These are phyloP conservation scores for Aspergillus quadrilineatus DNA, from an alignment of 2,329 filamentous ascomycete genomes.

Conservation along the genomic window DNA sequence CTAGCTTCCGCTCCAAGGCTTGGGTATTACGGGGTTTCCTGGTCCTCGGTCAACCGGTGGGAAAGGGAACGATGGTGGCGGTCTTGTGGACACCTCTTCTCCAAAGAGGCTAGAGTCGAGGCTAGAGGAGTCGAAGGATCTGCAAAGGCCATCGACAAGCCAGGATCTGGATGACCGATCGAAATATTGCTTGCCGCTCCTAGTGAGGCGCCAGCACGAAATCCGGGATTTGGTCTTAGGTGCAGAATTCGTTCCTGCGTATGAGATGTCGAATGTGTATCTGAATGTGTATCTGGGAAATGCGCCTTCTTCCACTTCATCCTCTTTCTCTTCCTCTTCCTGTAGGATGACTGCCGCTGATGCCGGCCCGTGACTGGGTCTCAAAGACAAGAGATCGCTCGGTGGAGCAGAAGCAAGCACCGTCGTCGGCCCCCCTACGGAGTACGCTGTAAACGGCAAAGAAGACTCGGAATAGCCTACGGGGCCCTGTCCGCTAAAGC, in stretches of 20 bases:
- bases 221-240: background rate
- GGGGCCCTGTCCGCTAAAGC: background rate
- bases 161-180: background rate
- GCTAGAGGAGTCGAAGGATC: background rate
- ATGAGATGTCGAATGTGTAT: constrained; percentile 14
- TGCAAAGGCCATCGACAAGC: background rate
- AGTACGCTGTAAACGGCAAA: background rate
- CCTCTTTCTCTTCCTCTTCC: background rate
- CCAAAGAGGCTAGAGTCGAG: background rate
- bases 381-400: background rate
- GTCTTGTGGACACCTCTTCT: background rate
- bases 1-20: background rate
- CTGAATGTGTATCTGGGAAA: background rate
- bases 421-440: background rate
- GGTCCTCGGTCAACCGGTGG: background rate
- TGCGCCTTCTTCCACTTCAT: too few relatives aligned
- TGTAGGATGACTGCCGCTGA: constrained; percentile 4
- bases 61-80: background rate
- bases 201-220: background rate
- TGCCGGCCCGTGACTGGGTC: background rate
- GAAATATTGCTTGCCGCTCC: background rate
- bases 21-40: background rate
- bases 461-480: background rate
- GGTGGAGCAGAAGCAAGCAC: constrained; percentile 2
- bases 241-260: constrained; percentile 9